Conservation (phyloP, 768 basidiomycete genomes). For the Suillus luteus region DNA sequence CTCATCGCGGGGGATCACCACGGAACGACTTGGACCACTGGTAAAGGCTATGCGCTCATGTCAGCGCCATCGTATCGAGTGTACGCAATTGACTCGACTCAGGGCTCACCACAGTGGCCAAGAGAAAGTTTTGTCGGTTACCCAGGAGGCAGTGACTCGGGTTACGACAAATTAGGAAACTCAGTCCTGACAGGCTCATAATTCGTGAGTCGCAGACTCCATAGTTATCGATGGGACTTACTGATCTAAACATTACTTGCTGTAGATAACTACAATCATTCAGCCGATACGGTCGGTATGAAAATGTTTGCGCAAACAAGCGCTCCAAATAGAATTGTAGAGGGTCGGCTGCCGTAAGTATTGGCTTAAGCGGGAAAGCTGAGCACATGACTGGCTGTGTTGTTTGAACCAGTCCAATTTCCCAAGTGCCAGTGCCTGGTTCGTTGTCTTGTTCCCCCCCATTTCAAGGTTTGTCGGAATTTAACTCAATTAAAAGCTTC, state of each 20-base stretch:
- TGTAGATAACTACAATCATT: neutral
- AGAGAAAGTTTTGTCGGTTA: neutral
- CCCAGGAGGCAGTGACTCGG: neutral
- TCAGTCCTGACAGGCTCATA: neutral
- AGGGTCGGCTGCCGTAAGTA: neutral
- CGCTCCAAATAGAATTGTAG: neutral
- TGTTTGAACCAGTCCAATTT: neutral
- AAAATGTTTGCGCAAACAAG: neutral
- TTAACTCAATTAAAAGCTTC: neutral
- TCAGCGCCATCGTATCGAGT: neutral
- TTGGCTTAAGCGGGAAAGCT: neutral
- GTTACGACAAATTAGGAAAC: neutral
- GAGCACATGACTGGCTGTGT: neutral
- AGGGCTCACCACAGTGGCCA: neutral
- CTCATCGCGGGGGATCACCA: neutral
- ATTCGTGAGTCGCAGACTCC: neutral
- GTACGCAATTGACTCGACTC: neutral
- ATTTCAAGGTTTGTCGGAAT: neutral
- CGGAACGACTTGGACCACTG: neutral
- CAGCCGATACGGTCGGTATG: neutral
- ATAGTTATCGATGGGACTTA: neutral
- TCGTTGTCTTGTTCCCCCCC: neutral
- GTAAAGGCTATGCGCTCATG: neutral
- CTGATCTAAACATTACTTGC: neutral
- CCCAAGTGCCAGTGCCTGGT: neutral